Evolutionary conservation across 2,329 filamentous ascomycete species (phyloP), one percentile per base, ranked within the genome.

Genomic region (Graphium sp.): DNA sequence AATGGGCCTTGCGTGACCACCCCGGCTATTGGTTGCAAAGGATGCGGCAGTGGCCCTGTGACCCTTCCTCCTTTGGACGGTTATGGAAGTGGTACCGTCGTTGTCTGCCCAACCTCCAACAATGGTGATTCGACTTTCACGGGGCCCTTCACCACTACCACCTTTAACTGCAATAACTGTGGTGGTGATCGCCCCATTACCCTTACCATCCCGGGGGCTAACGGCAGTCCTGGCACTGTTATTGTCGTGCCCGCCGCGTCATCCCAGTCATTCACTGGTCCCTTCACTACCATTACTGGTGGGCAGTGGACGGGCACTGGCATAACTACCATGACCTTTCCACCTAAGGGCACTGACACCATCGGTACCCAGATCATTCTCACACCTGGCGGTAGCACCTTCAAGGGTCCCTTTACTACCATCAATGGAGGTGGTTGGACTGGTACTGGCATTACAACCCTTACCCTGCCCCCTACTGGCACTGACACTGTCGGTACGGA

Each of bases 121-220:
- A 18, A 29, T 20, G 13, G 4, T 6, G 7, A 22, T 10, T 6
- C 22, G 6, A 20, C 11, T 6, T 34, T 33, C 22, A 26, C n/a
- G 6, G 32, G 32, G 2, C 30, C 32, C 7, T 36, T 31, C 32
- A 32, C 26, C 12, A 34, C 26, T n/a, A 11, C 17, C n/a, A 33
- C 28, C 20, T 12, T 24, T 22, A 11, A 14, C n/a, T 16, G 25
- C 24, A 15, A 21, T 17, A 17, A 22, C 24, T n/a, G 24, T 23
- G 14, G 26, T 21, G 26, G 17, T 7, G 4, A 14, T 17, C 8
- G 21, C 17, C 13, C 17, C 7, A 20, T 28, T 19, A 28, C 4
- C n/a, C 12, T 28, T 14, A 28, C 14, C 13, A 12, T 20, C 18
- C 24, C 24, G 5, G n/a, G n/a, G 9, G 24, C 21, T 5, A 10